Base-by-base conservation (phyloP, 2,329 filamentous ascomycete genomes). In the Aureobasidium leucospermi region DNA sequence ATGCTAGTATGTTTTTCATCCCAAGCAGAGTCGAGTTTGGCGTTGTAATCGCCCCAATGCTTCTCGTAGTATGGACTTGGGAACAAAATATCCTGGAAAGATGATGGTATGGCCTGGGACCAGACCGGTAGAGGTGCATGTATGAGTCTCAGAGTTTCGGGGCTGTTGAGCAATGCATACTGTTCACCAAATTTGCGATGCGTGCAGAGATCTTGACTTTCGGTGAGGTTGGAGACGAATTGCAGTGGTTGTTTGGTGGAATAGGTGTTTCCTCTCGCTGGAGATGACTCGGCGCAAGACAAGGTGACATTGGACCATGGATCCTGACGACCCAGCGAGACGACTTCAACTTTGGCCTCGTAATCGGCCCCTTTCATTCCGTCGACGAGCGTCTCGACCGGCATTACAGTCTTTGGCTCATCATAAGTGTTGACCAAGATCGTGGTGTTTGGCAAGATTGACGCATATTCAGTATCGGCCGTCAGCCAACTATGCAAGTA, bases 201-300 rank as follows among this genome's bases (percentile, higher is more conserved):
- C 9, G 16, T 19, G 13, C 41, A 43, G 15, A 43, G 2, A 19
- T 43, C 41, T 10, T 43, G 41, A 19, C 41, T 43, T 43, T 43
- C 41, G 41, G 41, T 43, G 1, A 43, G 6, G n/a, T 28, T 23
- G 8, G 41, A 43, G 10, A 43, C 16, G 13, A 43, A 43, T 4
- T 19, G 8, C 8, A 23, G 6, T 43, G 41, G 10, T 9, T 10
- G 6, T 9, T 16, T 7, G 75, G 53, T 80, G 70, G 65, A 75
- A 80, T 0, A 77, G 64, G 0, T 70, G 23, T 76, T 19, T 7
- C n/a, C 4, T 19, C n/a, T 43, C 23, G n/a, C 16, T 43, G 16
- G 8, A 23, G 41, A 19, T 43, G 16, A 3, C 4, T 9, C 19
- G 7, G 16, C n/a, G 16, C 41, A 43, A 7, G n/a, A 23, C 6